phyloP scores from a whole-genome alignment of 78 protist species.

The Blattamonas nauphoetae region DNA sequence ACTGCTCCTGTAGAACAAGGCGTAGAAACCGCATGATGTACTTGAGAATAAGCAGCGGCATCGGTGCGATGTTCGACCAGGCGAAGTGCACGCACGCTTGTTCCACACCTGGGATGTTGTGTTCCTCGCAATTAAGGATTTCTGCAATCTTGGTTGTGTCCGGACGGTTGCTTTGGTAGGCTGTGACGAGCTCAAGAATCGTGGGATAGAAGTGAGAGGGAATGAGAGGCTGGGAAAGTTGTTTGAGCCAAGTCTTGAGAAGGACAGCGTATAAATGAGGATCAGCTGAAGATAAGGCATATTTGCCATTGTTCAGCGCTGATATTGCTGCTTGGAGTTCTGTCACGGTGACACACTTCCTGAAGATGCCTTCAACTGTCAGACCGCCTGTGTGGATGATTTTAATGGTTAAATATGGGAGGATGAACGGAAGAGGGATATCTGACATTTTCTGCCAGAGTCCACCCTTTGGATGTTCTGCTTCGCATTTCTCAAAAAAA shows the following conservation, averaged over 20 bases:
- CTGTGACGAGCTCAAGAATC: background rate
- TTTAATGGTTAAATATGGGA: background rate
- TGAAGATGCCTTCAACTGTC: background rate
- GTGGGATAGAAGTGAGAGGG: background rate
- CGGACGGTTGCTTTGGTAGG: background rate
- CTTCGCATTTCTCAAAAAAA: background rate
- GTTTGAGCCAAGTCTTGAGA: background rate
- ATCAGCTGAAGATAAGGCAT: background rate
- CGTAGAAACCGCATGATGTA: background rate
- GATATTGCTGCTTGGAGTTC: background rate
- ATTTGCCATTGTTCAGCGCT: background rate
- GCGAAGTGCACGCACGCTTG: background rate
- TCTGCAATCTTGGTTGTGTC: too few species aligned
- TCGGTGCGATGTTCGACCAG: background rate
- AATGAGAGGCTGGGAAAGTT: background rate
- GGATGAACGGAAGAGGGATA: background rate
- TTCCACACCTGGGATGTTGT: too few species aligned
- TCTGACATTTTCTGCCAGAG: too few species aligned
- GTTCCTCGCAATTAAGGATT: too few species aligned
- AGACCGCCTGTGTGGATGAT: background rate
- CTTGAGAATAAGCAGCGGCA: background rate
- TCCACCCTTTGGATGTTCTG: too few species aligned
- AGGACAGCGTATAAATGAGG: background rate
- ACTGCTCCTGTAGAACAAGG: background rate
- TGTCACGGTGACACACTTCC: background rate